Evolutionary conservation across 2,329 filamentous ascomycete genomes (phyloP).

Genomic region (Hypocreales sp.): DNA sequence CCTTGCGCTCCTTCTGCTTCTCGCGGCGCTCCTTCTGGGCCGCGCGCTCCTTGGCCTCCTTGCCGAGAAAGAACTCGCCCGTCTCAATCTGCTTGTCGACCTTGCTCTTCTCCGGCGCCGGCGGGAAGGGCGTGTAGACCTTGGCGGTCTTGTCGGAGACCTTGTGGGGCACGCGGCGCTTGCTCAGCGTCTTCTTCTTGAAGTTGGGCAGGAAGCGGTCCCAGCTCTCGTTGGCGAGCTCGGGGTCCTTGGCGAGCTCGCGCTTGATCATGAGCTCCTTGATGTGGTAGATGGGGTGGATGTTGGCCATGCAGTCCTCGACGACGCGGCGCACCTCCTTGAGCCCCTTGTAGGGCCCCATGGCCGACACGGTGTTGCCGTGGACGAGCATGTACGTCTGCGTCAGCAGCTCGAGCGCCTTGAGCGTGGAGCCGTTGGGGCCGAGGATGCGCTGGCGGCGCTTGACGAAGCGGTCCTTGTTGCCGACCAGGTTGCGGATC

Average conservation of each 20-base stretch:
- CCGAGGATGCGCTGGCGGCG: constrained; percentile 83
- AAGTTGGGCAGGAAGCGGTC: constrained; percentile 94
- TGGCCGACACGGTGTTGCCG: constrained; percentile 83
- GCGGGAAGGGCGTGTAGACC: constrained; percentile 92
- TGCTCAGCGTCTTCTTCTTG: constrained; percentile 82
- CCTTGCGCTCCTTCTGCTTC: constrained; percentile 74
- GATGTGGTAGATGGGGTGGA: constrained; percentile 80
- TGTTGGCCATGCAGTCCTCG: constrained; percentile 92
- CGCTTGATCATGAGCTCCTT: constrained; percentile 81
- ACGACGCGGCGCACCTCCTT: constrained; percentile 85
- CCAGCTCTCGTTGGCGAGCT: constrained; percentile 79
- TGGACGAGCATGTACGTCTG: constrained; percentile 89
- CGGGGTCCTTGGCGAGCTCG: constrained; percentile 79
- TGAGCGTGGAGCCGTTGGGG: constrained; percentile 80
- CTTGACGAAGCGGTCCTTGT: constrained; percentile 94
- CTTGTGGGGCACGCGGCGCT: constrained; percentile 66
- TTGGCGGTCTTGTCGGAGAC: constrained; percentile 92
- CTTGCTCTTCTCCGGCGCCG: constrained; percentile 96
- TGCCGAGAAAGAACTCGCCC: constrained; percentile 90
- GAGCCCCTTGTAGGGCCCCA: constrained; percentile 84
- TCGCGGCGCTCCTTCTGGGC: constrained; percentile 67
- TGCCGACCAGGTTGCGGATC: constrained; percentile 76
- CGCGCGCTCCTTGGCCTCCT: constrained; percentile 79
- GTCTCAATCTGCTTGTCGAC: constrained; percentile 94
- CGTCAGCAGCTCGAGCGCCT: constrained; percentile 85